phyloP scores from a whole-genome alignment of 1,284 basidiomycete genomes.

The Inonotus obliquus region DNA sequence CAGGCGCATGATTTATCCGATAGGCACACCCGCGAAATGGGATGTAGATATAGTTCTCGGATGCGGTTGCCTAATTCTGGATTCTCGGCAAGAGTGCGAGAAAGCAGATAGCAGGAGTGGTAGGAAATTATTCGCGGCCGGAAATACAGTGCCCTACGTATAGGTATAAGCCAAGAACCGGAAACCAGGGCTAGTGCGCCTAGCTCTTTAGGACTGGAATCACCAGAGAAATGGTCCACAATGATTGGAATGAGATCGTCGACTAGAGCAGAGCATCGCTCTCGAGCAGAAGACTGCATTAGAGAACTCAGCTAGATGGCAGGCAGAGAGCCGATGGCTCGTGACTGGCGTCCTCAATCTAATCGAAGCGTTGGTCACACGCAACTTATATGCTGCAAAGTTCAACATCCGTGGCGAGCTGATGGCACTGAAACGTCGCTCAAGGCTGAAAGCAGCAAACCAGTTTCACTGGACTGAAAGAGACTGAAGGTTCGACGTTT shows the following conservation, averaged over 20 bases:
- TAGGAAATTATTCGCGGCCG: background rate
- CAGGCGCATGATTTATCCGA: background rate
- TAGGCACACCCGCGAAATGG: background rate
- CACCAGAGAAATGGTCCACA: background rate
- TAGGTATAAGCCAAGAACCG: conserved; percentile 1
- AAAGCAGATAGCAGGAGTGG: conserved; percentile 7
- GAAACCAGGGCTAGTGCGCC: conserved; percentile 3
- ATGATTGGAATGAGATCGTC: conserved; percentile 8
- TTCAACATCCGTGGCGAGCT: background rate
- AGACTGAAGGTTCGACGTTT: too few species aligned
- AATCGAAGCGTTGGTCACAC: background rate
- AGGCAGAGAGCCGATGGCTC: background rate
- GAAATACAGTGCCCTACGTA: background rate
- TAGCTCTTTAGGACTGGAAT: background rate
- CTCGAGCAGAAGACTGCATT: background rate
- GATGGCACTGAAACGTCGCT: background rate
- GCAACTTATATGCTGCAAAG: too few species aligned
- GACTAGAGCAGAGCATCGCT: background rate
- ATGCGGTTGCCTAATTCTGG: background rate
- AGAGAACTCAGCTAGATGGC: background rate
- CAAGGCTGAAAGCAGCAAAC: background rate
- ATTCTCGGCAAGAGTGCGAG: conserved; percentile 1
- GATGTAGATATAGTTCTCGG: background rate
- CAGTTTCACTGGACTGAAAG: background rate
- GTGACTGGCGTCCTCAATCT: background rate